Evolutionary conservation across 352 stramenopile genomes (phyloP), one percentile per base, ranked within the genome.

Genomic region (Phytopythium oedochilum): DNA sequence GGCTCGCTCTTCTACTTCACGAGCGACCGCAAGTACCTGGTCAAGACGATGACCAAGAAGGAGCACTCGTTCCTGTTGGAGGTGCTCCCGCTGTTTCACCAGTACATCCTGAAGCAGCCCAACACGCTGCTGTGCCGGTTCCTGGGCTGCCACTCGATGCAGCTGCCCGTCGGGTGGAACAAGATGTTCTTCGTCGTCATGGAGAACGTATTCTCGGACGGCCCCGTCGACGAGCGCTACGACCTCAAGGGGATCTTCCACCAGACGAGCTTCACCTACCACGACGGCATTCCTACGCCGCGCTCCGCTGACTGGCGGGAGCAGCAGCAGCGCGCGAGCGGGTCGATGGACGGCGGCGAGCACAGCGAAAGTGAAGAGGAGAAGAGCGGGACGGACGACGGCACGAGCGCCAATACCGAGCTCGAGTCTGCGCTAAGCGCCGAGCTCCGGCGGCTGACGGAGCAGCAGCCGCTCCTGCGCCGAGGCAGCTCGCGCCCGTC

Each of bases 131-230:
- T 94, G 40, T 92, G 83, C 28, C 80, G 84, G 3, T 91, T 92
- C 47, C 66, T 94, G 10, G 84, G 84, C 26, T 94, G 84, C 31
- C 84, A 94, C 56, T 92, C 83, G 46, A 94, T 94, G 84, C 84
- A 94, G 58, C 71, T 94, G n/a, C 84, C 84, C 2, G 84, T 94
- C 0, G 84, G 84, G 5, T 94, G 84, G 84, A 92, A 94, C 73
- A 89, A 88, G 36, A 94, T 94, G 83, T 94, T 94, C 66, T 94
- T 94, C 58, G 68, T 94, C 31, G 84, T 92, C 35, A 94, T 94
- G 84, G 83, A 94, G 42, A 94, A 94, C 57, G 86, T 92, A 18
- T 89, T 92, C 56, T 71, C 79, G 2, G 78, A 89, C 55, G 78
- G 81, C 17, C 74, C 76, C 0, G 76, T 91, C 17, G 77, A 92